These are phyloP conservation scores for Grosmannia serpens DNA, from an alignment of 2,329 filamentous ascomycete genomes.

Conservation along the genomic window DNA sequence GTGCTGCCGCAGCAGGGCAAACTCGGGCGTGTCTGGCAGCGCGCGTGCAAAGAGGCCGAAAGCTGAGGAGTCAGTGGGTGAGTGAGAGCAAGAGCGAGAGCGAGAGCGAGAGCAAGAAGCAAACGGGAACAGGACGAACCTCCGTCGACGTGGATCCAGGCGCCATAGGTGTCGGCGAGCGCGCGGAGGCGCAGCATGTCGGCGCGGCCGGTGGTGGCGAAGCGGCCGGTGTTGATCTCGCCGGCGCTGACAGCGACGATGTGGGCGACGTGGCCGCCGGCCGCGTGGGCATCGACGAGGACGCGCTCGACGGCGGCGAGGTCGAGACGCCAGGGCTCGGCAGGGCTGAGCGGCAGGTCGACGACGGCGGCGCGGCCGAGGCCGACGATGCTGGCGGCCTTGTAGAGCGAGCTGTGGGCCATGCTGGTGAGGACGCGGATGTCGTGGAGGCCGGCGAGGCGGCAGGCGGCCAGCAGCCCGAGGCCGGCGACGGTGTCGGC, in stretches of 20 bases:
- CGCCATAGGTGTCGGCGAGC: conserved; percentile 59
- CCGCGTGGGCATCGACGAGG: conserved; percentile 30
- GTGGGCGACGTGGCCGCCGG: conserved; percentile 44
- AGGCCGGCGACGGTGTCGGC: conserved; percentile 20
- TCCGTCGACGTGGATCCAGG: conserved; percentile 86
- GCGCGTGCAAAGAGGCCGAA: conserved; percentile 74
- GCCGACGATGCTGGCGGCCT: conserved; percentile 74
- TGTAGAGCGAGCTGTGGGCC: conserved; percentile 73
- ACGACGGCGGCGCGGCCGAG: conserved; percentile 60
- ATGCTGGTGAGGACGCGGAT: conserved; percentile 71
- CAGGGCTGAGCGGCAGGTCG: conserved; percentile 38
- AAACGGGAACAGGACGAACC: too few species aligned
- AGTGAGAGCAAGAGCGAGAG: too few species aligned
- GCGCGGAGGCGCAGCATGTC: conserved; percentile 54
- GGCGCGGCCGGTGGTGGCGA: conserved; percentile 46
- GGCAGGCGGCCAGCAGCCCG: conserved; percentile 58
- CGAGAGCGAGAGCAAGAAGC: too few species aligned
- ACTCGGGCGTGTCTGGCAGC: conserved; percentile 46
- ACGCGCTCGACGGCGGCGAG: conserved; percentile 50
- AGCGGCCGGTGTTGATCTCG: conserved; percentile 84
- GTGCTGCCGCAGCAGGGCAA: conserved; percentile 36
- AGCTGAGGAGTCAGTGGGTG: too few species aligned
- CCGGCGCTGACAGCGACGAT: conserved; percentile 75
- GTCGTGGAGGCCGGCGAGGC: conserved; percentile 48
- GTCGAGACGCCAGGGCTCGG: conserved; percentile 59